A percentile compares a stretch with the other conserved stretches of the same genome.
Evolutionary conservation across 2,329 filamentous ascomycete genomes (phyloP).

Genomic region (Coniella lustricola): DNA sequence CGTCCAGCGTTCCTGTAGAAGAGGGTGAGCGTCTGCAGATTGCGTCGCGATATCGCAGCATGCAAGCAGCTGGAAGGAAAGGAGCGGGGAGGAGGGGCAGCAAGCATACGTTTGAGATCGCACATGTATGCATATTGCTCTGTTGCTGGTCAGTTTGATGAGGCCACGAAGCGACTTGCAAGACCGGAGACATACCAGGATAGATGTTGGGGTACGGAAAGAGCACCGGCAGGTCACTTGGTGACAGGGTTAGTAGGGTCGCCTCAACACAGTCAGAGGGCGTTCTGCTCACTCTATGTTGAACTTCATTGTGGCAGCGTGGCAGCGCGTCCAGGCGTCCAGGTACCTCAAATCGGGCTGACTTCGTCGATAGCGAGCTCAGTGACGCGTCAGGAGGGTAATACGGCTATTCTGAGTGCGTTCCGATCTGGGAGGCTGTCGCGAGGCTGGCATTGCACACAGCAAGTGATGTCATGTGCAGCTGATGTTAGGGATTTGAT

Average conservation of each 20-base stretch:
- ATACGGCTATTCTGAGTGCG: too few species aligned
- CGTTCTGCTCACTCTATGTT: constrained; percentile 37
- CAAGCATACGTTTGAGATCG: constrained; percentile 47
- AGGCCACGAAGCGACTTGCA: too few species aligned
- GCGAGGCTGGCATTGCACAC: too few species aligned
- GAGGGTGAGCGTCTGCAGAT: constrained; percentile 10
- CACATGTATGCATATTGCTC: constrained; percentile 57
- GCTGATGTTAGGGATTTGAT: too few species aligned
- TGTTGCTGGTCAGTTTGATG: constrained; percentile 18
- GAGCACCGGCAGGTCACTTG: constrained; percentile 48
- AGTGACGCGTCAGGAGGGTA: too few species aligned
- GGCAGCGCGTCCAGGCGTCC: background rate
- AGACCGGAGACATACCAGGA: constrained; percentile 26
- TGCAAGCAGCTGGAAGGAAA: background rate
- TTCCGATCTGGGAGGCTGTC: too few species aligned
- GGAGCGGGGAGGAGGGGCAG: too few species aligned
- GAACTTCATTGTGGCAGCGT: constrained; percentile 38
- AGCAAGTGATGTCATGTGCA: too few species aligned
- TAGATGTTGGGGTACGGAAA: constrained; percentile 55
- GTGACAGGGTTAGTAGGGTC: constrained; percentile 2
- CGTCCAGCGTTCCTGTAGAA: constrained; percentile 67
- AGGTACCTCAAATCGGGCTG: background rate
- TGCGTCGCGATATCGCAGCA: too few species aligned
- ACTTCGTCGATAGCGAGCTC: too few species aligned
- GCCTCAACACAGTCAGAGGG: background rate